Evolutionary conservation across 169 alveolate genomes (phyloP).

Genomic region (Perkinsus chesapeaki): DNA sequence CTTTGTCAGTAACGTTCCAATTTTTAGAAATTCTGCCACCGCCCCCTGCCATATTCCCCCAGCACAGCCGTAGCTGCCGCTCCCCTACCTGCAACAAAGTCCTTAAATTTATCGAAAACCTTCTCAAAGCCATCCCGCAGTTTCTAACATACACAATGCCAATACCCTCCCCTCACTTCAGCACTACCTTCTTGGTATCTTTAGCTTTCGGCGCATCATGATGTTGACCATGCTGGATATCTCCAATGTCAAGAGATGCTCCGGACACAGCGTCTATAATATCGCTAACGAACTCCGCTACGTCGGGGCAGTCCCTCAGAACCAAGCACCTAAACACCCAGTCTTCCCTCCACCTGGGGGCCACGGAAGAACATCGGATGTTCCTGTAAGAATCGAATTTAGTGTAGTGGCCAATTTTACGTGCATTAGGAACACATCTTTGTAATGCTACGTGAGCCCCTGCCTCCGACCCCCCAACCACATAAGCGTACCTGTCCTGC

Average conservation of each 20-base stretch:
- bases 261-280: background rate
- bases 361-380: too few species aligned
- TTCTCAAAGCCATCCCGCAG: background rate
- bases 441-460: background rate
- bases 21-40: too few species aligned
- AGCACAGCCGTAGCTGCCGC: background rate
- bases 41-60: too few species aligned
- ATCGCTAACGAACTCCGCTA: background rate
- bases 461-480: background rate
- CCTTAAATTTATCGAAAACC: background rate
- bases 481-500: slow-evolving; percentile 18
- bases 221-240: background rate
- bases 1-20: too few species aligned
- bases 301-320: background rate
- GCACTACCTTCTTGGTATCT: background rate
- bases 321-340: background rate
- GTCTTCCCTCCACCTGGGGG: background rate
- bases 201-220: background rate
- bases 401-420: too few species aligned
- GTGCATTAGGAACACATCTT: too few species aligned
- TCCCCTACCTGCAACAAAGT: background rate
- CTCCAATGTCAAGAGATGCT: background rate
- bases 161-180: background rate
- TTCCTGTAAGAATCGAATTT: too few species aligned
- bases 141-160: background rate